Evolutionary conservation across 805 yeast genomes (phyloP), one percentile per base, ranked within the genome.

Genomic region (Lipomyces sp.): DNA sequence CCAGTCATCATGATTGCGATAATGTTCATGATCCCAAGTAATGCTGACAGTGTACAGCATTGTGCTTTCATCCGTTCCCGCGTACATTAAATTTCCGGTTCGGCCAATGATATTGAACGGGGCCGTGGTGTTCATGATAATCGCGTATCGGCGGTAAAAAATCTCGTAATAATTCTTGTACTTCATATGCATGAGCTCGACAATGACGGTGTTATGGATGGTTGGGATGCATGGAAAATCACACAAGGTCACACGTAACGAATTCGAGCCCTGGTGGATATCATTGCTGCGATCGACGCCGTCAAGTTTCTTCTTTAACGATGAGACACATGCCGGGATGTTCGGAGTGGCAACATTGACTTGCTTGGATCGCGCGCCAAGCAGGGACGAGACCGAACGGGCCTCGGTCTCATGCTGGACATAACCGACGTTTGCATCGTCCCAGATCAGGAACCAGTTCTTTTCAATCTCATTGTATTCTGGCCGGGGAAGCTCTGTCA

Each of bases 181-280:
- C 42, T 66, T 66, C 48, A 66, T 32, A 30, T 66, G 69, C 11
- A 63, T 24, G 8, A 66, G 35, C 55, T 66, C 69, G 39, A 66
- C 39, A 30, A 58, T 29, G 32, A 66, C 69, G 2, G 69, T 66
- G 34, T 64, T 66, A 50, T 66, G 68, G 33, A 66, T 62, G 5
- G 69, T 66, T 10, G 69, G 69, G 33, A 66, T 66, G 51, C 69
- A 64, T 15, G 68, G 69, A 33, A 66, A 66, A 34, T 66, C 69
- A 51, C 69, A 64, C 32, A 66, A 35, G 7, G 69, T 66, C 53
- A 66, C 69, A 10, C 67, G 63, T 3, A 64, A 55, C 51, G 69
- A 51, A 50, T 62, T 66, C 13, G 69, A 24, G n/a, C 62, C 67
- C 24, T 66, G 69, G 18, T 66, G 69, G 11, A 65, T 18, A 24